phyloP scores from a whole-genome alignment of 768 basidiomycete species.

The Boletales sp. region DNA sequence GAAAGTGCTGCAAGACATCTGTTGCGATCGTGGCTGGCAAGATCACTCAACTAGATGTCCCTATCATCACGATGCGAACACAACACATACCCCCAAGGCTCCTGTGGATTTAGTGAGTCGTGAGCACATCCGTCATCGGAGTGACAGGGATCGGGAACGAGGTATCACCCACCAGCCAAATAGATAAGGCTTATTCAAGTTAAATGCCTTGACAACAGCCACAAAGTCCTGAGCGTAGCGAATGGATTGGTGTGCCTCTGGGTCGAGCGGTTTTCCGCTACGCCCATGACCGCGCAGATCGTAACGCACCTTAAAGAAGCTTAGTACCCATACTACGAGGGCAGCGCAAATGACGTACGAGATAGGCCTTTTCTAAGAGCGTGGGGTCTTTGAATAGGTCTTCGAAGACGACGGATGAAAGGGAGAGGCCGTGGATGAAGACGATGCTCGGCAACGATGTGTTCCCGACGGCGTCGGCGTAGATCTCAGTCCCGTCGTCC shows the following conservation, averaged over 20 bases:
- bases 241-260: constrained; percentile 2
- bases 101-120: not conserved
- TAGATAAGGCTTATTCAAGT: constrained; percentile 2
- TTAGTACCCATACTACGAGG: not conserved
- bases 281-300: constrained; percentile 8
- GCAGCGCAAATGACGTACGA: not conserved
- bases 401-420: constrained; percentile 6
- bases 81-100: constrained; percentile 5
- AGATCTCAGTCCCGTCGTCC: constrained; percentile 6
- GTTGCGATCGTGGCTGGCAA: not conserved
- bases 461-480: constrained; percentile 5
- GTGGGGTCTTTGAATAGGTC: constrained; percentile 2
- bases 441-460: constrained; percentile 1
- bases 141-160: too few relatives aligned
- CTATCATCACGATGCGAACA: not conserved
- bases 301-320: constrained; percentile 1
- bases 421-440: constrained; percentile 5
- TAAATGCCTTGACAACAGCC: constrained; percentile 1
- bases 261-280: constrained; percentile 2
- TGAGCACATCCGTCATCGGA: not conserved
- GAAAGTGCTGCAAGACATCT: constrained; percentile 1
- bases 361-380: constrained; percentile 3
- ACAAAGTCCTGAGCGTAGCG: constrained; percentile 8
- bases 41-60: not conserved
- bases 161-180: constrained; percentile 1